Evolutionary conservation across 148 eudicot species (phyloP), one percentile per base, ranked within the genome.

Genomic region (Oxyria digyna): DNA sequence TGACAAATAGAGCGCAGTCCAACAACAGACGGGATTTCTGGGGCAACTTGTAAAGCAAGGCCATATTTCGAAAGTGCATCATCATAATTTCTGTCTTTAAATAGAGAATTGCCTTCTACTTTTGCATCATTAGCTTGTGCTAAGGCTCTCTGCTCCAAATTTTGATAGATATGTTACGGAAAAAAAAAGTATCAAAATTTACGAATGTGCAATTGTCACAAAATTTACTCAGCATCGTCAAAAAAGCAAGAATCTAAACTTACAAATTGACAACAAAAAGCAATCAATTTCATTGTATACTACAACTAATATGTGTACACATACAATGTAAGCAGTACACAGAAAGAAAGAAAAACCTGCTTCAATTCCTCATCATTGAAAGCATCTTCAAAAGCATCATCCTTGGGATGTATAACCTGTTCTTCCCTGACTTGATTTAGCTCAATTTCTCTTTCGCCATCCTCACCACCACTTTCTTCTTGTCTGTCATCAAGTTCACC

Each of bases 1-100:
- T 88, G 82, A 63, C 97, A 94, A n/a, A 94, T 85, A 42, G 99
- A 88, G 12, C 93, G 91, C 29, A 94, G 69, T 81, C 88, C 99
- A 76, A 70, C 70, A n/a, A 83, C 76, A 29, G 86, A 75, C 21
- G 86, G 80, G 54, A 82, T 69, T 70, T 87, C 92, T 29, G 91
- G 81, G 33, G 87, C 87, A 75, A 81, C 67, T 82, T 88, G 87
- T 62, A 94, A 70, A 69, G 97, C 93, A 71, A 50, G 32, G 67
- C 81, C 96, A 70, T 94, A 94, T 75, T 84, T 83, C 24, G 75
- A 73, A 69, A 88, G 67, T 48, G 99, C 97, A 62, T 94, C 96
- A 74, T 94, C 96, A 81, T 81, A 91, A 13, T 73, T 79, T 9
- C 84, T 87, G 71, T 75, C 83, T 75, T 78, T 88, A 78, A 85